phyloP scores from a whole-genome alignment of 1,284 basidiomycete genomes.

The Moniliophthora roreri region DNA sequence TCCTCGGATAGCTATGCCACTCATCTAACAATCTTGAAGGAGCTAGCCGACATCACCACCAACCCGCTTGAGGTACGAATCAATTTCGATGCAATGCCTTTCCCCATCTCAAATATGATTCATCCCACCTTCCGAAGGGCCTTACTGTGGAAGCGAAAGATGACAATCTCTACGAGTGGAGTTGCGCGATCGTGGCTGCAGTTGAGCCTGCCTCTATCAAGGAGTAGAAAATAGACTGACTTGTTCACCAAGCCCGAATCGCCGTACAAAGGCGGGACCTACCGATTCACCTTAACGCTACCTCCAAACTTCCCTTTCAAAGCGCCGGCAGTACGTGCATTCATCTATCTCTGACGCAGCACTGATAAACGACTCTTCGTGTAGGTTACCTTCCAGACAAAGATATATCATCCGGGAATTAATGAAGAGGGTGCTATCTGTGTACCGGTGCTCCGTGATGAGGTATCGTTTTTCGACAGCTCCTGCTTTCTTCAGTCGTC shows the following conservation, averaged over 20 bases:
- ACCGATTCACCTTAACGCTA: constrained; percentile 71
- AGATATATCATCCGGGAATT: constrained; percentile 92
- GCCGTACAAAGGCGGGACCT: constrained; percentile 85
- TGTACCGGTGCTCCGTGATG: constrained; percentile 77
- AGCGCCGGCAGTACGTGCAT: constrained; percentile 65
- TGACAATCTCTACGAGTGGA: constrained; percentile 78
- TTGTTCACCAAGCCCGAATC: constrained; percentile 56
- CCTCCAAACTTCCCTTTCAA: constrained; percentile 89
- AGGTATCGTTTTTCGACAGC: constrained; percentile 46
- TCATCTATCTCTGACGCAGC: background rate
- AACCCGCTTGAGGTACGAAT: constrained; percentile 60
- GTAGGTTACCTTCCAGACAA: constrained; percentile 84
- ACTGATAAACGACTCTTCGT: background rate
- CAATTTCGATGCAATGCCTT: constrained; percentile 8
- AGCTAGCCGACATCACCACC: constrained; percentile 56
- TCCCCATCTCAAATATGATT: constrained; percentile 10
- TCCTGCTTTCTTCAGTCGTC: constrained; percentile 8
- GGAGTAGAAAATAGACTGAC: constrained; percentile 9
- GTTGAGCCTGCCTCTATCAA: constrained; percentile 42
- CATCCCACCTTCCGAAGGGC: constrained; percentile 38
- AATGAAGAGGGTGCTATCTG: constrained; percentile 88
- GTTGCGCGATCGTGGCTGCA: constrained; percentile 73
- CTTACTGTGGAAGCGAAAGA: constrained; percentile 67
- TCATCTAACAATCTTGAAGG: constrained; percentile 37
- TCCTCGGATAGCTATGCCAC: constrained; percentile 5